Evolutionary conservation across 1,284 basidiomycete species (phyloP), one percentile per base, ranked within the genome.

Genomic region (Chondrostereum purpureum): DNA sequence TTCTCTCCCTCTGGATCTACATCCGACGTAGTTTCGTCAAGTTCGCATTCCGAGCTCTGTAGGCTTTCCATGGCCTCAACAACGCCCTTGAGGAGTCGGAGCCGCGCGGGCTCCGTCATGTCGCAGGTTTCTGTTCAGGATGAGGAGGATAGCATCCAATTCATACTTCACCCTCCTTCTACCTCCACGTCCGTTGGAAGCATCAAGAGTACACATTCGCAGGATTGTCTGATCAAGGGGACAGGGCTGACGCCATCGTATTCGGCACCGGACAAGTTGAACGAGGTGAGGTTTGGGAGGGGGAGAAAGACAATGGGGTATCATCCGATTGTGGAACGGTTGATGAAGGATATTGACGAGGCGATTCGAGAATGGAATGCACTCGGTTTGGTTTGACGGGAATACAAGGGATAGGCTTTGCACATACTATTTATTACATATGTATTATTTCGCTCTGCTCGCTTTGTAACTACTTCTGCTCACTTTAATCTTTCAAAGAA

Each of bases 301-400:
- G 21, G 20, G 24, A 23, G 4, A 23, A 24, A n/a, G 27, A n/a
- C 8, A n/a, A 8, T n/a, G n/a, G n/a, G 27, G 27, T 31, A 31
- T 31, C 27, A 31, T n/a, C 27, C 27, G 27, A 31, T 31, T 31
- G 27, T 31, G 27, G 27, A 31, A n/a, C 27, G n/a, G 27, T 31
- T 31, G 27, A 31, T 31, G 27, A 31, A n/a, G 27, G 27, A 31
- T 31, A 31, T 31, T n/a, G 39, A 41, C 20, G 24, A 23, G 40
- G 21, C 3, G 14, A 23, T 23, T 4, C 12, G 40, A 16, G 21
- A 13, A n/a, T 14, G 16, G 24, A 42, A 24, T 23, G 19, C n/a
- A n/a, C n/a, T n/a, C n/a, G n/a, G n/a, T n/a, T n/a, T n/a, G n/a
- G n/a, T n/a, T n/a, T n/a, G n/a, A n/a, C n/a, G n/a, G n/a, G n/a